Conservation (phyloP, 495 filamentous ascomycete genomes). For the Aspergillus affinis region DNA sequence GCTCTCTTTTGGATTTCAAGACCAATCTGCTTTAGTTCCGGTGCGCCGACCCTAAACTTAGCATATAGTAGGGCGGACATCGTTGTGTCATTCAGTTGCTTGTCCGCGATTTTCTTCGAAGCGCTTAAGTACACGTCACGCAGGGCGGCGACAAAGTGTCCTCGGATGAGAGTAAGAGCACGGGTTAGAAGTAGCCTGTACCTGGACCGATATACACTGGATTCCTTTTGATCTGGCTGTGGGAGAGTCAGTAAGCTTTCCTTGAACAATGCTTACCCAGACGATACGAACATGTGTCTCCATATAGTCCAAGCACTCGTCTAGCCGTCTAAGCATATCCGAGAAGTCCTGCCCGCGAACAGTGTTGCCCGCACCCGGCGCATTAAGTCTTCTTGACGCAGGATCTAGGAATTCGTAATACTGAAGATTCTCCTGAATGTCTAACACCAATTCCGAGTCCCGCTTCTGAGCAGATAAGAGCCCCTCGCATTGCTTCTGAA, state of each 20-base stretch:
- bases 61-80: conserved; percentile 75
- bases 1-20: conserved; percentile 69
- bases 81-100: conserved; percentile 72
- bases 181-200: conserved; percentile 71
- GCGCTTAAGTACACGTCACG: conserved; percentile 70
- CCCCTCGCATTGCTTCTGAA: conserved; percentile 88
- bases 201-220: conserved; percentile 72
- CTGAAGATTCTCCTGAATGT: conserved; percentile 79
- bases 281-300: conserved; percentile 64
- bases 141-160: conserved; percentile 73
- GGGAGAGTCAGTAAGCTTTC: conserved; percentile 16
- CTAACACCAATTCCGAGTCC: conserved; percentile 71
- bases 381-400: conserved; percentile 85
- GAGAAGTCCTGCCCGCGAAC: conserved; percentile 79
- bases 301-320: conserved; percentile 91
- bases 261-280: neutral
- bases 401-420: conserved; percentile 93
- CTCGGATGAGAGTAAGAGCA: conserved; percentile 77
- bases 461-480: conserved; percentile 75
- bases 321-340: conserved; percentile 80
- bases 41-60: conserved; percentile 70
- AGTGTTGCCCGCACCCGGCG: conserved; percentile 80
- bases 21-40: conserved; percentile 64
- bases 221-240: conserved; percentile 79
- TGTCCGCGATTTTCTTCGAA: conserved; percentile 65